These are phyloP conservation scores for Phytopythium mirpurense DNA, from an alignment of 352 stramenopile genomes.

Conservation along the genomic window DNA sequence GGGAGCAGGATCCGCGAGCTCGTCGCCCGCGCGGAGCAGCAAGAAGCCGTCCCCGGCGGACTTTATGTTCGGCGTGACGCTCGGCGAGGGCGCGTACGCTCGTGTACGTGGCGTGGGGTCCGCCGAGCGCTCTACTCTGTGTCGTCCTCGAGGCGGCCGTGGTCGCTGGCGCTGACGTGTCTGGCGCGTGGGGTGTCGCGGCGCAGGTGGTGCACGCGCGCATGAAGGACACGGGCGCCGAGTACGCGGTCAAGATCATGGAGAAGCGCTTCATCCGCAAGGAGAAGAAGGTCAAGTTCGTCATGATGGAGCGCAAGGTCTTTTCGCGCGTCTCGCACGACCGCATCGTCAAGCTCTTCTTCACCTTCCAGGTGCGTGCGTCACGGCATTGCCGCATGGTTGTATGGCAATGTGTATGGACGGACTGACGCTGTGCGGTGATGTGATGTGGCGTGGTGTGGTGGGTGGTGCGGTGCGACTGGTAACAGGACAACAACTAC, in stretches of 20 bases:
- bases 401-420: background rate
- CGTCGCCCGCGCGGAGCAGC: constrained; percentile 34
- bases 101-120: constrained; percentile 35
- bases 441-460: no score
- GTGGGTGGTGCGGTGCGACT: no score
- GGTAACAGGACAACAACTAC: constrained; percentile 77
- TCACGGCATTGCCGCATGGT: background rate
- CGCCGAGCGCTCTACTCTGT: no score
- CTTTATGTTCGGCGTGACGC: constrained; percentile 87
- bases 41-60: constrained; percentile 80
- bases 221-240: constrained; percentile 82
- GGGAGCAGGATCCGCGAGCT: constrained; percentile 4
- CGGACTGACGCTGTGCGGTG: background rate
- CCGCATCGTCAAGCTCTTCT: constrained; percentile 88
- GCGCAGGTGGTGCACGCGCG: constrained; percentile 74
- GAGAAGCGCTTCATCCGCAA: constrained; percentile 89
- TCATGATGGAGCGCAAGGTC: constrained; percentile 90
- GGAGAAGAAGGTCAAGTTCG: constrained; percentile 90
- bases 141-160: no score
- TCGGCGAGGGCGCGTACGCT: constrained; percentile 86
- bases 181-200: constrained; percentile 8
- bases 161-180: constrained; percentile 76
- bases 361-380: constrained; percentile 76
- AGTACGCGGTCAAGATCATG: constrained; percentile 92
- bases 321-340: constrained; percentile 87